Base-by-base conservation (phyloP, 2,329 filamentous ascomycete genomes). In the Didymellaceae sp. region DNA sequence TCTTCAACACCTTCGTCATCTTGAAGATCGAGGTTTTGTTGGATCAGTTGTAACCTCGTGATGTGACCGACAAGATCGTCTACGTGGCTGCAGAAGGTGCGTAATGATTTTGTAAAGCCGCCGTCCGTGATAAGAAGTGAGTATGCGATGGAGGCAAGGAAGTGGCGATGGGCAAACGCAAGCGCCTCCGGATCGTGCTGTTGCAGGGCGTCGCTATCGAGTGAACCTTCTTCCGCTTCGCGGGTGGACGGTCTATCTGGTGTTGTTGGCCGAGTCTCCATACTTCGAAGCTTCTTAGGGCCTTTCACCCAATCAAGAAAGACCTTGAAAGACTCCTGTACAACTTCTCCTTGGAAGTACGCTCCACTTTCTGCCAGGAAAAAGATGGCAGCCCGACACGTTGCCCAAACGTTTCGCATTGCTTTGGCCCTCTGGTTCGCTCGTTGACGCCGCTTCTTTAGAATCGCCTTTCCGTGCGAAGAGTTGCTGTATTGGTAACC, bases 281-380 rank as follows among this genome's bases (percentile, higher is more conserved):
- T 30, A 13, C 35, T 13, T 5, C 18, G 38, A 8, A 26, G 24
- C n/a, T 55, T 45, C 17, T 56, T 48, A 6, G 60, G 54, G 8
- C 62, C 61, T 21, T 79, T 79, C 14, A 96, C 78, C 91, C 92
- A 97, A 11, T 74, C 71, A 44, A 88, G 83, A 61, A 97, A 92
- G 42, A 89, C 86, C 13, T 87, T 82, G 85, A 91, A 97, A 1
- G 90, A 86, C 24, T 86, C 86, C 52, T 86, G 84, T 11, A 97
- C 87, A 6, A 97, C 87, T 66, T 96, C 91, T 1, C 89, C 90
- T 71, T 97, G 93, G 34, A 97, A 85, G 64, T 96, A 97, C 3
- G 86, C 86, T 59, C 93, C 89, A 11, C 90, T 87, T 69, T 97
- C 92, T 0, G 89, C 90, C 3, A 97, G 79, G 61, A 97, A 89